Evolutionary conservation across 1,139 yeast genomes (phyloP), one percentile per base, ranked within the genome.

Genomic region (Candida labiduridarum): DNA sequence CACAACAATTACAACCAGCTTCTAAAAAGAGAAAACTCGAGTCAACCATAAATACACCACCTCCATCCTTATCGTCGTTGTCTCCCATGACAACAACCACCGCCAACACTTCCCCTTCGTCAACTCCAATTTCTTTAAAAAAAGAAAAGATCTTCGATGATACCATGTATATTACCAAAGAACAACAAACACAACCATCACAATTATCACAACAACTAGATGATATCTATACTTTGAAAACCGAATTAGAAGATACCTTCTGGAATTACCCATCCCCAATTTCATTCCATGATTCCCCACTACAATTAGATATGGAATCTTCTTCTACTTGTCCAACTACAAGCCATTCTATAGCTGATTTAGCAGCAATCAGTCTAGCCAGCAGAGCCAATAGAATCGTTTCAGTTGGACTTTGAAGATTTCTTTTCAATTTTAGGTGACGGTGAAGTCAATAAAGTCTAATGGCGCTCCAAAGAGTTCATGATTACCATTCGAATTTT

Each of bases 181-280:
- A 34, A 5, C 16, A 29, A 34, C 27, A 4, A 4, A 22, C 49
- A 46, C 11, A 45, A 31, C 39, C 43, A 25, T 12, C 40, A 35
- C 49, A 42, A 41, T 41, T 35, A 18, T 45, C 25, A 41, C 33
- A 35, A 11, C 49, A 44, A 18, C 43, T 45, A 18, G 47, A 48
- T 38, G 40, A 40, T 5, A 16, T 38, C 31, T 33, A 45, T 40
- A 40, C 5, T 53, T 36, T 50, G 47, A 44, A 51, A 52, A 42
- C 11, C n/a, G 43, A 38, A 19, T 50, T 52, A 29, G 53, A 53
- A 40, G 52, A 52, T 40, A 56, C 62, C 22, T 69, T 64, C 56
- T 71, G 64, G 59, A 72, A 68, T 60, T 76, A 74, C 58, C 67
- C 76, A 54, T 73, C 79, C 33, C 81, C 81, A 27, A 71, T 76